phyloP scores from a whole-genome alignment of 2,329 filamentous ascomycete genomes.

The Xylariaceae sp. region DNA sequence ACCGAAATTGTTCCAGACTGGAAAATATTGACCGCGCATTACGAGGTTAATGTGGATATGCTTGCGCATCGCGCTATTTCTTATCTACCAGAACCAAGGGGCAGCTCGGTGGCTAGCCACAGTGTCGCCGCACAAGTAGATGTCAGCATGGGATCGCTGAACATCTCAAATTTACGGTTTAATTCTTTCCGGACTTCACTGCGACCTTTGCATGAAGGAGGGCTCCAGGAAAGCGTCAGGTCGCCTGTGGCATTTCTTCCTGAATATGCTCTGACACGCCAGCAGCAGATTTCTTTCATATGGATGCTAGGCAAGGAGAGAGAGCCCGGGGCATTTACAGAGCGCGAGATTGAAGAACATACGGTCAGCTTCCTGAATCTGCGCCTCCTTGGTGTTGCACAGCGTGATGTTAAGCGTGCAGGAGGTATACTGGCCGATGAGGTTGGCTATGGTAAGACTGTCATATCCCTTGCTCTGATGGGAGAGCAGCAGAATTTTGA shows the following conservation, averaged over 20 bases:
- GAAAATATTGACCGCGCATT: slow-evolving; percentile 21
- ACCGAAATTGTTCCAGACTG: not conserved
- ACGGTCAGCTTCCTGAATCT: slow-evolving; percentile 41
- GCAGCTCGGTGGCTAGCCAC: not conserved
- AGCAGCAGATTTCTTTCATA: slow-evolving; percentile 39
- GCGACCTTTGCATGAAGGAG: slow-evolving; percentile 1
- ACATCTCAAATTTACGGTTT: slow-evolving; percentile 26
- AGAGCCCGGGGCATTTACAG: slow-evolving; percentile 35
- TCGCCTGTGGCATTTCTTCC: not conserved
- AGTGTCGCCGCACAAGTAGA: not conserved
- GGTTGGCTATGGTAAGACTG: slow-evolving; percentile 53
- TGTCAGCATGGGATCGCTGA: slow-evolving; percentile 12
- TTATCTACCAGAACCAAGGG: slow-evolving; percentile 7
- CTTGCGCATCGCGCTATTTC: slow-evolving; percentile 17
- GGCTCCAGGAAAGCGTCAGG: not conserved
- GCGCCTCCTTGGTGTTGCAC: slow-evolving; percentile 42
- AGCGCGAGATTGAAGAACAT: slow-evolving; percentile 49
- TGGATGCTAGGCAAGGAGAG: slow-evolving; percentile 43
- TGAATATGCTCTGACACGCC: slow-evolving; percentile 16
- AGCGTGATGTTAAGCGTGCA: slow-evolving; percentile 33
- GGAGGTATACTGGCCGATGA: slow-evolving; percentile 52
- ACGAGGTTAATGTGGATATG: slow-evolving; percentile 21
- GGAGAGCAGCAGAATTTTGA: slow-evolving; percentile 37
- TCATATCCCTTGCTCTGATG: slow-evolving; percentile 48
- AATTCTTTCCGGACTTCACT: slow-evolving; percentile 24